Base-by-base conservation (phyloP, 495 filamentous ascomycete genomes). In the Xylaria bambusicola region DNA sequence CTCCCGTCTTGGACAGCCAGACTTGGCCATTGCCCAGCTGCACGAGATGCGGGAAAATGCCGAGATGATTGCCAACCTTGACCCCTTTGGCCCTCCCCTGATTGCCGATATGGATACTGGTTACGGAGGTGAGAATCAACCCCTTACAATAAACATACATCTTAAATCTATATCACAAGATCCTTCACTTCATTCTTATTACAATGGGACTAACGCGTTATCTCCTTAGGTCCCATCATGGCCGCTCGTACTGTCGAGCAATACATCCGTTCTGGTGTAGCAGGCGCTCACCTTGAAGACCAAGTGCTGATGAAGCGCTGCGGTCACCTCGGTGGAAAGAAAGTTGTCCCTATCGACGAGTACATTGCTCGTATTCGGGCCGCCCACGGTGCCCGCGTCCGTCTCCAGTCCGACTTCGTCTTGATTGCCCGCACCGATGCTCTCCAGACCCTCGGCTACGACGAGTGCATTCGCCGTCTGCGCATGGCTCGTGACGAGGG, bases 221-320 rank as follows among this genome's bases (percentile, higher is more conserved):
- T 18, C 17, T 40, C 18, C 29, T 7, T 41, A 84, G 81, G 82
- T 1, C 82, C 82, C 0, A 70, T 86, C 38, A 84, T 84, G 76
- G 80, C 88, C 13, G 76, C 82, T 38, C 77, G 80, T 42, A 80
- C 85, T 0, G 81, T 88, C n/a, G 74, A 81, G 60, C 75, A 84
- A 49, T 89, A 89, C 67, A 82, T 83, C 48, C 78, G 76, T 31
- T 80, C 84, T 13, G 84, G 84, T 10, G 83, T 89, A 1, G 86
- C 86, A 5, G 87, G 81, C 17, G 79, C 88, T 62, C 87, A 89
- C 63, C 81, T 90, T 36, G 87, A 90, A 75, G 87, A 90, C 70
- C 86, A 89, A 65, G 79, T 87, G 33, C 66, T 76, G 45, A 84
- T 77, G 52, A 89, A 90, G 67, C 84, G 84, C 13, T 86, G 84